Evolutionary conservation across 2,329 filamentous ascomycete genomes (phyloP).

Genomic region (Exophiala mesophila): DNA sequence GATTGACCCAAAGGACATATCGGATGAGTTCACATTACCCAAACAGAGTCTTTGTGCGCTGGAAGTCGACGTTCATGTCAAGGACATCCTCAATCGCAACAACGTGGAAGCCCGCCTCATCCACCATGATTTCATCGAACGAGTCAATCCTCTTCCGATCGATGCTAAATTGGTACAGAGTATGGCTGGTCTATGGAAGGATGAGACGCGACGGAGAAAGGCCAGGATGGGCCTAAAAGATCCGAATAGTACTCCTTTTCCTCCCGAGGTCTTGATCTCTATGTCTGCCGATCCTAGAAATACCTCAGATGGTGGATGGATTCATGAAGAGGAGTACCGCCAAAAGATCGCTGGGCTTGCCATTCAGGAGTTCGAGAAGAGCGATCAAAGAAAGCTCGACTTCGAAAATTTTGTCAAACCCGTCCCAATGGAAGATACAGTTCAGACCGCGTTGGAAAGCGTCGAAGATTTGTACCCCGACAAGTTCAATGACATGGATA

Average conservation of each 20-base stretch:
- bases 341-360: constrained; percentile 61
- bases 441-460: constrained; percentile 77
- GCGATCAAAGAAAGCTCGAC: constrained; percentile 40
- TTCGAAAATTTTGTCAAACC: constrained; percentile 64
- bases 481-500: constrained; percentile 34
- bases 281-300: constrained; percentile 81
- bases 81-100: constrained; percentile 78
- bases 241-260: constrained; percentile 69
- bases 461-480: constrained; percentile 80
- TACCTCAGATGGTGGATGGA: constrained; percentile 73
- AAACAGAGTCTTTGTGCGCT: constrained; percentile 82
- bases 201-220: constrained; percentile 77
- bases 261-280: constrained; percentile 72
- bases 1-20: constrained; percentile 56
- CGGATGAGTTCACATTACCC: constrained; percentile 60
- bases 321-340: constrained; percentile 81
- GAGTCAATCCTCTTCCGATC: constrained; percentile 55
- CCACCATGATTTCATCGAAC: constrained; percentile 83
- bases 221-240: constrained; percentile 61
- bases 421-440: constrained; percentile 48
- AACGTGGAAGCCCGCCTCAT: constrained; percentile 70
- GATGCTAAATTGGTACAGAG: constrained; percentile 85
- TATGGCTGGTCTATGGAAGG: constrained; percentile 88
- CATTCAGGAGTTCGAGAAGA: constrained; percentile 55
- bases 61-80: constrained; percentile 83